Evolutionary conservation across 2,329 filamentous ascomycete genomes (phyloP).

Genomic region (Albifimbria verrucaria): DNA sequence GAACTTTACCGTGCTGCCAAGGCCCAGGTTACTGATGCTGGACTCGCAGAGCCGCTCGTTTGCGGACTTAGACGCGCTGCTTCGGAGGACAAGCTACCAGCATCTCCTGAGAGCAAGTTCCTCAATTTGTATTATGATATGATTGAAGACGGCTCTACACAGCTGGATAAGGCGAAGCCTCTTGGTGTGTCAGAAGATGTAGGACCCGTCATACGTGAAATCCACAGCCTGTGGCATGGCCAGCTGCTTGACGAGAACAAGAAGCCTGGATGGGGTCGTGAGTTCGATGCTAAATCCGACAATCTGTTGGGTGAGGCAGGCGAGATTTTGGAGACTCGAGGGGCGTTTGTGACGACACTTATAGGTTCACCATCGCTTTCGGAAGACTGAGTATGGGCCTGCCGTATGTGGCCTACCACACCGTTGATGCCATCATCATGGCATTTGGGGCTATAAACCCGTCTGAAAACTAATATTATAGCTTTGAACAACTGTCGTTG

Average conservation of each 20-base stretch:
- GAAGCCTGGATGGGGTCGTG: slow-evolving; percentile 7
- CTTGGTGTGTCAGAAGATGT: slow-evolving; percentile 5
- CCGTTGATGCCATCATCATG: slow-evolving; percentile 8
- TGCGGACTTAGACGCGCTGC: slow-evolving; percentile 1
- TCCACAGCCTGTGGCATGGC: slow-evolving; percentile 7
- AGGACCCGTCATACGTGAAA: not conserved
- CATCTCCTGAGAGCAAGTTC: not conserved
- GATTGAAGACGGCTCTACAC: slow-evolving; percentile 2
- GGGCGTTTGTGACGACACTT: slow-evolving; percentile 5
- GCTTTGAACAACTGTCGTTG: no score
- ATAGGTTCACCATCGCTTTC: slow-evolving; percentile 9
- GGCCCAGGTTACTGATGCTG: slow-evolving; percentile 7
- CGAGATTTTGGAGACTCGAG: slow-evolving; percentile 2
- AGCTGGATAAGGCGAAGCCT: not conserved
- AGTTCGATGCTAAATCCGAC: slow-evolving; percentile 6
- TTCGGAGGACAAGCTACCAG: not conserved
- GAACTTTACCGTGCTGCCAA: slow-evolving; percentile 5
- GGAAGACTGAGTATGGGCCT: slow-evolving; percentile 7
- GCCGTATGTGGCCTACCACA: slow-evolving; percentile 8
- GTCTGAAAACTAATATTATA: no score
- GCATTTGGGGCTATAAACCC: not conserved
- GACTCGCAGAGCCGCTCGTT: slow-evolving; percentile 6
- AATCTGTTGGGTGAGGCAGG: slow-evolving; percentile 4
- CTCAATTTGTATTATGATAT: slow-evolving; percentile 5
- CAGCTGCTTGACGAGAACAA: slow-evolving; percentile 4